A percentile compares a stretch with the other conserved stretches of the same genome.
Conservation (phyloP, 2,329 filamentous ascomycete species). For the Venturia oleaginea region DNA sequence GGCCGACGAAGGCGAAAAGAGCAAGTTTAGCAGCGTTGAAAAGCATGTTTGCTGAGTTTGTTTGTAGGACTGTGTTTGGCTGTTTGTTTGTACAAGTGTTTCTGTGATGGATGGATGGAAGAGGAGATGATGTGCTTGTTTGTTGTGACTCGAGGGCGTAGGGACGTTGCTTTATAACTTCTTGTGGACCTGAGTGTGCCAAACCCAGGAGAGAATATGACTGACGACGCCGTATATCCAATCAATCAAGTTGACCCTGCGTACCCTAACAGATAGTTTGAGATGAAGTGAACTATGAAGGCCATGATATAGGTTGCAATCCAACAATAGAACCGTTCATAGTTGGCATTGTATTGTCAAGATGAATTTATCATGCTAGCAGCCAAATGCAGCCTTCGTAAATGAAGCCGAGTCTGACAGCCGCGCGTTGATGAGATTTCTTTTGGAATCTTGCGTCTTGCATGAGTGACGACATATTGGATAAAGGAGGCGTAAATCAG, state of each 20-base stretch:
- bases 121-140: slow-evolving; percentile 6
- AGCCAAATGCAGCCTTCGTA: not conserved
- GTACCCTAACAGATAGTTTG: slow-evolving; percentile 4
- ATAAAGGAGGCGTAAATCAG: not conserved
- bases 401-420: not conserved
- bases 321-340: slow-evolving; percentile 6
- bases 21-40: slow-evolving; percentile 7
- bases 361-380: slow-evolving; percentile 4
- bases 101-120: slow-evolving; percentile 5
- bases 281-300: slow-evolving; percentile 4
- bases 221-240: not conserved
- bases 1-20: slow-evolving; percentile 1
- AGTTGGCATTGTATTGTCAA: not conserved
- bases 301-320: not conserved
- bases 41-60: not conserved
- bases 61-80: not conserved
- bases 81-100: not conserved
- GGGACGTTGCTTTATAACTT: not conserved
- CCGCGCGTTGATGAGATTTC: not conserved
- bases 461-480: not conserved
- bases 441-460: not conserved
- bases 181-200: not conserved
- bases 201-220: not conserved
- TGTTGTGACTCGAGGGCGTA: not conserved
- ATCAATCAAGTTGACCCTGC: not conserved